Base-by-base conservation (phyloP, 768 basidiomycete species). In the Leccinum sublutescens region DNA sequence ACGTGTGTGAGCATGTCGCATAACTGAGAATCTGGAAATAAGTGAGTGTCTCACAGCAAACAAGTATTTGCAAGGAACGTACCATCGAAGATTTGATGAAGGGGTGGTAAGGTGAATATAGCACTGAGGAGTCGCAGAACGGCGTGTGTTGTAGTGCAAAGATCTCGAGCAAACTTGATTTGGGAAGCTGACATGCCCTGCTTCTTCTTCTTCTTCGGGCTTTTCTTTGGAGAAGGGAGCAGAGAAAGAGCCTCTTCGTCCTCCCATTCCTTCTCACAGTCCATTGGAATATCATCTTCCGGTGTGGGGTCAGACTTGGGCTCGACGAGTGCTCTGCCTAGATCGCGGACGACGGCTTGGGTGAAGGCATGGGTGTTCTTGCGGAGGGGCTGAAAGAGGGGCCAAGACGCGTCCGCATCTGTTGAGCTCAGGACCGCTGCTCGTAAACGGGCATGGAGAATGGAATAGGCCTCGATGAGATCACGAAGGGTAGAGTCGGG, bases 111-210 rank as follows among this genome's bases (percentile, higher is more conserved):
- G 1, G 85, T 81, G 61, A 91, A 84, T 9, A 87, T 66, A 14
- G 85, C 74, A 6, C 79, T 76, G 19, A 93, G 82, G 11, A 91
- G 71, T 60, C 83, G 86, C 59, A 93, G 79, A 15, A 84, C 89
- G 2, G 85, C 81, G 66, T 91, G 90, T 38, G 80, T 83, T 4
- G 84, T 85, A 2, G 86, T 88, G 70, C 85, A 90, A 19, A 93
- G 76, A 71, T 94, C 92, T 23, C 92, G 80, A 6, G 90, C 90
- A 65, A 85, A 83, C 66, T 88, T 92, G 54, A 86, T 86, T 70
- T 91, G 87, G 59, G 88, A 86, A 48, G 84, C 92, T 0, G 82
- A 83, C 83, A 91, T 84, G 5, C 92, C 90, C 57, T 43, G n/a
- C 40, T 77, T 80, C 67, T 82, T 88, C 59, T 70, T 74, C 54